These are phyloP conservation scores for Chrysanthemum lavandulifolium DNA, from an alignment of 129 eudicot genomes.

Conservation along the genomic window DNA sequence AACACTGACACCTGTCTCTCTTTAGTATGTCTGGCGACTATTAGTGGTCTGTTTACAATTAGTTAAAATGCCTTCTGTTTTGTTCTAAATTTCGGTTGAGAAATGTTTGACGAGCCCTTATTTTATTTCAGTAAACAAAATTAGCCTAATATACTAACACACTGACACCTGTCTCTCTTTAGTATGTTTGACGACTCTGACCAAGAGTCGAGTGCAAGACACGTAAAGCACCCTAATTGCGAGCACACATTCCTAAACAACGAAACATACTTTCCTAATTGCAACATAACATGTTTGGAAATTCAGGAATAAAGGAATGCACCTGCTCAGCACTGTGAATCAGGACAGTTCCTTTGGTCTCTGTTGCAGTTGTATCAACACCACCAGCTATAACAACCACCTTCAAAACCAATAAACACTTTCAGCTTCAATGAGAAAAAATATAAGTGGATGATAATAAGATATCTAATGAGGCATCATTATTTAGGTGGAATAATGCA, in stretches of 20 bases:
- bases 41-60: no score
- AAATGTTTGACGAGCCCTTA: neutral
- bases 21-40: no score
- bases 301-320: slow-evolving; percentile 1
- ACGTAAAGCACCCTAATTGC: neutral
- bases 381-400: slow-evolving; percentile 94
- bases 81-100: neutral
- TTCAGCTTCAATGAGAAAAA: slow-evolving; percentile 9
- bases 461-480: neutral
- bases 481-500: neutral
- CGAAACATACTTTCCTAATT: neutral
- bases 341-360: slow-evolving; percentile 96
- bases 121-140: neutral
- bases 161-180: neutral
- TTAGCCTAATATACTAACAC: neutral
- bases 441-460: neutral
- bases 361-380: slow-evolving; percentile 96
- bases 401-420: slow-evolving; percentile 33
- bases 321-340: slow-evolving; percentile 98
- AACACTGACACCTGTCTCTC: no score
- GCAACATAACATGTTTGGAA: neutral
- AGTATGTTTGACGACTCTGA: no score
- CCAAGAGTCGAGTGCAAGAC: neutral
- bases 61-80: no score
- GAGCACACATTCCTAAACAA: neutral